Evolutionary conservation across 805 yeast species (phyloP), one percentile per base, ranked within the genome.

Genomic region (Candida sonorensis): DNA sequence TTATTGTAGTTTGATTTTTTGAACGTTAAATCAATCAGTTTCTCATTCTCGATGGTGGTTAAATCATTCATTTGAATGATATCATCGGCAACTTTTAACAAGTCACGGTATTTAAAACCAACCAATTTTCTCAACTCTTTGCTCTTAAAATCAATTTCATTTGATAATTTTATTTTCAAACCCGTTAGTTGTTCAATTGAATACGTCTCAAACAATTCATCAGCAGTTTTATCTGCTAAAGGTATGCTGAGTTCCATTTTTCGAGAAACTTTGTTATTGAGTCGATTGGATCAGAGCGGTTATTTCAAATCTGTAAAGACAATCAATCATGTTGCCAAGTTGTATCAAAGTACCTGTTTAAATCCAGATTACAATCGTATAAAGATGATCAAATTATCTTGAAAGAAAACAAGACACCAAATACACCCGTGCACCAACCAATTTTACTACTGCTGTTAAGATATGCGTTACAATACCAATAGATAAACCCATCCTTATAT

Each of bases 71-170:
- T 57, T 4, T 42, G 40, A 17, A 58, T 54, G 5, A 60, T 57
- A 36, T 60, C 55, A 42, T 60, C 64, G 1, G 64, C 64, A 14
- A 56, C 64, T 19, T 51, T 46, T 10, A 60, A 33, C 25, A 60
- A 44, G 31, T 60, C 64, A 30, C 64, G 40, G 30, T 60, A 60
- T 33, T 58, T 60, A 27, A 32, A 38, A 10, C 62, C 62, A 20
- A 60, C 64, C 19, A 59, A 33, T 9, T 44, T 27, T 17, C 61
- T 41, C 23, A 60, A 45, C 27, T 55, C 54, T 11, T 37, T 31
- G 26, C 44, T 45, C 27, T 50, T 52, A 4, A 16, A 18, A 20
- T 30, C 30, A 2, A 53, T 48, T 27, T 53, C 55, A 11, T 33
- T 36, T 4, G 35, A 30, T 12, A 57, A 34, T 23, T 38, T 40